These are phyloP conservation scores for Grigorovia jiainica DNA, from an alignment of 805 yeast genomes.

Conservation along the genomic window DNA sequence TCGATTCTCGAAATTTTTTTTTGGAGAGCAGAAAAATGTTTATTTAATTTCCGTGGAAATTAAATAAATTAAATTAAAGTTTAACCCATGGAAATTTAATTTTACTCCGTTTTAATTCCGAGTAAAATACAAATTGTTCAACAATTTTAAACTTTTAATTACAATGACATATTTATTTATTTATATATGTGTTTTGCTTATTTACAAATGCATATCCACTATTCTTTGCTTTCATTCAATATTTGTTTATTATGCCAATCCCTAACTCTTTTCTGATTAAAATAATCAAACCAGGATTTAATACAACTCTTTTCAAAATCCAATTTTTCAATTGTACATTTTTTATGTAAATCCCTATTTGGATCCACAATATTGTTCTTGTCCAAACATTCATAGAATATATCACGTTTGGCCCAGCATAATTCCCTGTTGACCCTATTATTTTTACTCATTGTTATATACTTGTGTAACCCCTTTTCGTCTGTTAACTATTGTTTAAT, in stretches of 20 bases:
- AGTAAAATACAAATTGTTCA: no score
- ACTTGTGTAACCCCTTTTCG: constrained; percentile 36
- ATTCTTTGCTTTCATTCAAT: background rate
- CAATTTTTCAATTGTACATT: constrained; percentile 50
- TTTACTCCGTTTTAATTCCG: no score
- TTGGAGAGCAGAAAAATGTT: no score
- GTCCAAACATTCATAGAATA: constrained; percentile 66
- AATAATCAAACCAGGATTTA: constrained; percentile 79
- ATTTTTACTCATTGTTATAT: background rate
- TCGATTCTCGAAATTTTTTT: no score
- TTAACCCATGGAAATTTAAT: no score
- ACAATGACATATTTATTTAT: no score
- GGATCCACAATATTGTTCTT: constrained; percentile 50
- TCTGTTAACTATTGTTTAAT: no score
- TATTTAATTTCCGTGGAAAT: no score
- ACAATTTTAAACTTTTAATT: no score
- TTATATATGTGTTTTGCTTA: no score
- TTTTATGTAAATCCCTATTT: constrained; percentile 36
- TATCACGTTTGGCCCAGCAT: constrained; percentile 90
- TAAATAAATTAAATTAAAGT: no score
- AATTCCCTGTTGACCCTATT: constrained; percentile 44
- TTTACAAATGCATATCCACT: no score
- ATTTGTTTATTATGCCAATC: constrained; percentile 39
- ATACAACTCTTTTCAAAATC: constrained; percentile 70
- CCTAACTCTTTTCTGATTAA: constrained; percentile 79